These are phyloP conservation scores for Vigna reflexopilosa DNA, from an alignment of 306 rosid species.

Conservation along the genomic window DNA sequence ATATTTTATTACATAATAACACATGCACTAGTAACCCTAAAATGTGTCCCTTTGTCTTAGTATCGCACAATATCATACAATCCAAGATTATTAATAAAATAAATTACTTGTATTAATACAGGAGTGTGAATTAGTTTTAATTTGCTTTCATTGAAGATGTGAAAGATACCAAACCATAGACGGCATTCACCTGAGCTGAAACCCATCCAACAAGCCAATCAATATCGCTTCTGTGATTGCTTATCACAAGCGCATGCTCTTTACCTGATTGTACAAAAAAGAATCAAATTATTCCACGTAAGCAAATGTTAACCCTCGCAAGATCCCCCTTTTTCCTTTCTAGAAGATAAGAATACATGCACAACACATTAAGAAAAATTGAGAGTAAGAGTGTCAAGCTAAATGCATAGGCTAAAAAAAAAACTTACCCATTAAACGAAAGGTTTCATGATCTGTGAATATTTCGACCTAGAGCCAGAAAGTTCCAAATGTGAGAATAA, in stretches of 20 bases:
- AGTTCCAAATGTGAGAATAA: slow-evolving; percentile 45
- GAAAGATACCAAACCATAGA: slow-evolving; percentile 45
- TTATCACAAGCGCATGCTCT: slow-evolving; percentile 89
- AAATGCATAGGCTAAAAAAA: slow-evolving; percentile 27
- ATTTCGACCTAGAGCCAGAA: slow-evolving; percentile 68
- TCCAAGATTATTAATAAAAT: slow-evolving; percentile 12
- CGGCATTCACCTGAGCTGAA: slow-evolving; percentile 83
- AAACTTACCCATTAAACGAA: slow-evolving; percentile 79
- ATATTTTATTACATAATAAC: not conserved
- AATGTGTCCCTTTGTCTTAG: not conserved
- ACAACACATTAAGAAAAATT: slow-evolving; percentile 14
- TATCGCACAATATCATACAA: slow-evolving; percentile 9
- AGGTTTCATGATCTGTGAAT: slow-evolving; percentile 77
- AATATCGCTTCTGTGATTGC: slow-evolving; percentile 93
- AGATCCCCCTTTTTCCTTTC: slow-evolving; percentile 13
- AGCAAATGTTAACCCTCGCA: slow-evolving; percentile 1
- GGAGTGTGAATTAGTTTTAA: slow-evolving; percentile 23
- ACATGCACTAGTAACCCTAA: slow-evolving; percentile 2
- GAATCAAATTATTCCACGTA: slow-evolving; percentile 35
- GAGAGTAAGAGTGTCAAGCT: slow-evolving; percentile 20
- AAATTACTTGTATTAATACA: slow-evolving; percentile 22
- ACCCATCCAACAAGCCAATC: slow-evolving; percentile 99
- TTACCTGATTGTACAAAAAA: slow-evolving; percentile 64
- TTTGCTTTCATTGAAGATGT: slow-evolving; percentile 42
- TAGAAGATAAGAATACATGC: not conserved